These are phyloP conservation scores for Pseudophaeomoniella oleicola DNA, from an alignment of 2,329 filamentous ascomycete genomes.

Conservation along the genomic window DNA sequence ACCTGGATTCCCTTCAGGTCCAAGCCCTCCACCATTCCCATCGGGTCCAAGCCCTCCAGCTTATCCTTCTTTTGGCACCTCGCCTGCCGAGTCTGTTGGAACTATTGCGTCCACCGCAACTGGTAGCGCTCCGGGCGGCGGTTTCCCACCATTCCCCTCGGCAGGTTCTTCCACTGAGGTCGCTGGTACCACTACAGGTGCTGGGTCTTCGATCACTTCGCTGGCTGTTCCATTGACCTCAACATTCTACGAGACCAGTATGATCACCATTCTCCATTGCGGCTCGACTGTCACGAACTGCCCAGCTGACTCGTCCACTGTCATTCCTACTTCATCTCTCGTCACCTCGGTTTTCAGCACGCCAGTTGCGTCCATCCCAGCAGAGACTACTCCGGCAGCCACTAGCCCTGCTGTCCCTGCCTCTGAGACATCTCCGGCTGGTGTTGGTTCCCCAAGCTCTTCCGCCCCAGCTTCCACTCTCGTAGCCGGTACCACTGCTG, in stretches of 20 bases:
- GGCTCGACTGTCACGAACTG: slow-evolving; percentile 30
- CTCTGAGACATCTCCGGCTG: slow-evolving; percentile 7
- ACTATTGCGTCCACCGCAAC: neutral
- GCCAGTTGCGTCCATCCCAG: neutral
- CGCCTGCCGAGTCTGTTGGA: neutral
- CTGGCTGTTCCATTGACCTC: slow-evolving; percentile 16
- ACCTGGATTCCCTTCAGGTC: too few species aligned
- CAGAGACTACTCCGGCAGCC: slow-evolving; percentile 6
- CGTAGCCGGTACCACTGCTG: slow-evolving; percentile 10
- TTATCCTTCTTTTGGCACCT: neutral
- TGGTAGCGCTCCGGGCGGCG: neutral
- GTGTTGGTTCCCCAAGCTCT: slow-evolving; percentile 4
- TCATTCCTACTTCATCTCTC: slow-evolving; percentile 1
- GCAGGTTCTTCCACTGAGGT: slow-evolving; percentile 1
- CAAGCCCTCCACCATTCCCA: too few species aligned
- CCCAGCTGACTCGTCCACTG: slow-evolving; percentile 27
- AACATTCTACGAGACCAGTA: slow-evolving; percentile 21
- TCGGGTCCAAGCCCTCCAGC: neutral
- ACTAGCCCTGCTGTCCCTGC: slow-evolving; percentile 9
- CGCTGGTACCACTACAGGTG: slow-evolving; percentile 6
- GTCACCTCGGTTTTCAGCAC: neutral
- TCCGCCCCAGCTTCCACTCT: slow-evolving; percentile 8
- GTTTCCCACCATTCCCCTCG: neutral
- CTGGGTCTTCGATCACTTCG: slow-evolving; percentile 16
- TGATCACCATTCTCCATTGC: slow-evolving; percentile 25